Evolutionary conservation across 2,329 filamentous ascomycete species (phyloP).

Genomic region (Alternaria infectoria): DNA sequence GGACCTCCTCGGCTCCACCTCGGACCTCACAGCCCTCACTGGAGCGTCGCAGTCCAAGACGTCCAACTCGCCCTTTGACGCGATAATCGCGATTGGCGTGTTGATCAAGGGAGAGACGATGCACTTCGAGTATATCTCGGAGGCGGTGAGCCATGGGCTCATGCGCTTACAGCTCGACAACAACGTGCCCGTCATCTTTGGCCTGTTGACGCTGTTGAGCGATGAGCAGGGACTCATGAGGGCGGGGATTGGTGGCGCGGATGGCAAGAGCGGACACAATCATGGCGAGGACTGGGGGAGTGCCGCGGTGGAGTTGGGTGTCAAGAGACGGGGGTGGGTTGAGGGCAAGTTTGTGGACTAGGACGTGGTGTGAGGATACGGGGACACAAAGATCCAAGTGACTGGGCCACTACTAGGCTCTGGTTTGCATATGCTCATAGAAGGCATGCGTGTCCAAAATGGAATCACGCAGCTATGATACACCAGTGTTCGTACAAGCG

Average conservation of each 20-base stretch:
- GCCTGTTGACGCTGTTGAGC: constrained; percentile 83
- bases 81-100: constrained; percentile 92
- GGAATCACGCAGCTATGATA: background rate
- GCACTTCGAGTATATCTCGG: constrained; percentile 99
- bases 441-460: background rate
- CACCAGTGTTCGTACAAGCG: background rate
- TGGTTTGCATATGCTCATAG: background rate
- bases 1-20: constrained; percentile 75
- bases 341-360: constrained; percentile 67
- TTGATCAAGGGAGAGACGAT: constrained; percentile 99
- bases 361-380: background rate
- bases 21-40: constrained; percentile 59
- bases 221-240: constrained; percentile 87
- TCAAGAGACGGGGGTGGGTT: constrained; percentile 85
- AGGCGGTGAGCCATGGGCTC: constrained; percentile 85
- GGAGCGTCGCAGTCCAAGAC: constrained; percentile 35
- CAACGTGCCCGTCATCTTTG: constrained; percentile 89
- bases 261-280: constrained; percentile 70
- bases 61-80: constrained; percentile 73
- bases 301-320: constrained; percentile 91
- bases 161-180: constrained; percentile 94
- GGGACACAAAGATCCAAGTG: background rate
- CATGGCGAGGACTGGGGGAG: constrained; percentile 96
- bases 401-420: background rate
- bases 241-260: constrained; percentile 69